Evolutionary conservation across 2,329 filamentous ascomycete genomes (phyloP).

Genomic region (Ophiostoma piceae): DNA sequence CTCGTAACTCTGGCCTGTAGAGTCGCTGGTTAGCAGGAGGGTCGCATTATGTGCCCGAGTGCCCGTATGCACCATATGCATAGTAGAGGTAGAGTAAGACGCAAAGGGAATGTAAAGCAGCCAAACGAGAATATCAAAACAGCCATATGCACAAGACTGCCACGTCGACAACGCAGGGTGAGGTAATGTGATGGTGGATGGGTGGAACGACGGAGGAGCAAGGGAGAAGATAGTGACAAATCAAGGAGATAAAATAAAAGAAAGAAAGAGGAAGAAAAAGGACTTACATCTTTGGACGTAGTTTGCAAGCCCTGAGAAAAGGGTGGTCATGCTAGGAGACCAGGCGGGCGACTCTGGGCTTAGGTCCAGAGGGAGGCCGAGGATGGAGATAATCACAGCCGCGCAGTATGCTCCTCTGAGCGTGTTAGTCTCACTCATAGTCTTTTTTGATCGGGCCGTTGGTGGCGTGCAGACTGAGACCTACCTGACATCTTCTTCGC

Average conservation of each 20-base stretch:
- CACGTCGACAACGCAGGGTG: slow-evolving; percentile 20
- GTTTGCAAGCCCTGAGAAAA: slow-evolving; percentile 68
- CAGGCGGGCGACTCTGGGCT: slow-evolving; percentile 65
- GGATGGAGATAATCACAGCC: slow-evolving; percentile 73
- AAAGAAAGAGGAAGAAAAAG: slow-evolving; percentile 21
- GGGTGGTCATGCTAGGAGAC: slow-evolving; percentile 54
- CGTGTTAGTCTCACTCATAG: neutral
- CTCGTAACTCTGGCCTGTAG: slow-evolving; percentile 77
- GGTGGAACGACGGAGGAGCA: neutral
- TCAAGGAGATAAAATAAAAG: neutral
- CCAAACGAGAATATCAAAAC: slow-evolving; percentile 16
- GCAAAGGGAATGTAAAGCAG: neutral
- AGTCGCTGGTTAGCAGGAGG: slow-evolving; percentile 16
- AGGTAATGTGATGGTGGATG: neutral
- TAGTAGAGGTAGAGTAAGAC: neutral
- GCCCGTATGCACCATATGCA: neutral
- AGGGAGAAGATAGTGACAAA: neutral
- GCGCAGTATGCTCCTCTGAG: slow-evolving; percentile 81
- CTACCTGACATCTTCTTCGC: slow-evolving; percentile 88
- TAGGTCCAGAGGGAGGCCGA: slow-evolving; percentile 74
- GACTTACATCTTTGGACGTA: slow-evolving; percentile 75
- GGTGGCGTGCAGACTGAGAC: slow-evolving; percentile 28
- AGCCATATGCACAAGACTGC: slow-evolving; percentile 19
- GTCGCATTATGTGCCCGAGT: neutral
- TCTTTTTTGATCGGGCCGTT: neutral